Evolutionary conservation across 139 green algal species (phyloP).

Genomic region (Axilococcus clingmanii): DNA sequence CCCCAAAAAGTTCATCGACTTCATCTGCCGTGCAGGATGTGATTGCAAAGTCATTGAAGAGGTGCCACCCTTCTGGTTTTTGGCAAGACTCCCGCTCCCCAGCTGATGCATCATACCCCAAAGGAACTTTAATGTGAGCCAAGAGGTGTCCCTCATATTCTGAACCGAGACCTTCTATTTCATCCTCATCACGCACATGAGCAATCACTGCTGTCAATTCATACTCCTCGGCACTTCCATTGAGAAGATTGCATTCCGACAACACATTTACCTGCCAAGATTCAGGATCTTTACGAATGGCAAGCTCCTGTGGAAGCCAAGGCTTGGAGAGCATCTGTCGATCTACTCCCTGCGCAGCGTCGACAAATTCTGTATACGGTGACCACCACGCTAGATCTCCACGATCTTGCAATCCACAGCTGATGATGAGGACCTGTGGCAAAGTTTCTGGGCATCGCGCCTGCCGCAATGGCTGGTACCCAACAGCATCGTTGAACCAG

Average conservation of each 20-base stretch:
- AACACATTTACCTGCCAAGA: background rate
- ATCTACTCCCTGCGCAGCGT: background rate
- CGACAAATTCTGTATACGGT: slow-evolving; percentile 11
- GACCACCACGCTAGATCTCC: slow-evolving; percentile 50
- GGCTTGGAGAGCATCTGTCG: slow-evolving; percentile 3
- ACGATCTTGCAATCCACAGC: slow-evolving; percentile 41
- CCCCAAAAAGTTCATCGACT: slow-evolving; percentile 40
- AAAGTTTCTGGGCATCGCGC: slow-evolving; percentile 33
- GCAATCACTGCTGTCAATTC: slow-evolving; percentile 63
- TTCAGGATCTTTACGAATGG: slow-evolving; percentile 11
- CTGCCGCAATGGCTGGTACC: slow-evolving; percentile 67
- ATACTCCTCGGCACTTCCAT: slow-evolving; percentile 32
- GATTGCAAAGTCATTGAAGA: slow-evolving; percentile 89
- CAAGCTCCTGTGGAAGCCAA: slow-evolving; percentile 12
- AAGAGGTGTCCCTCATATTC: slow-evolving; percentile 63
- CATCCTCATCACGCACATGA: slow-evolving; percentile 50
- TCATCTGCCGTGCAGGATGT: slow-evolving; percentile 30
- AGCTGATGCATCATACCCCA: slow-evolving; percentile 8
- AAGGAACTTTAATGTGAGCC: slow-evolving; percentile 48
- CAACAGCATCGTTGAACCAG: slow-evolving; percentile 69
- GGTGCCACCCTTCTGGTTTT: slow-evolving; percentile 46
- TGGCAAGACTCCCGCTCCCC: background rate
- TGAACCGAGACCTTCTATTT: slow-evolving; percentile 15
- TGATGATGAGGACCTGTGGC: slow-evolving; percentile 58
- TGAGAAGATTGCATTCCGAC: background rate